Conservation (phyloP, 1,284 basidiomycete species). For the Papiliotrema flavescens region DNA sequence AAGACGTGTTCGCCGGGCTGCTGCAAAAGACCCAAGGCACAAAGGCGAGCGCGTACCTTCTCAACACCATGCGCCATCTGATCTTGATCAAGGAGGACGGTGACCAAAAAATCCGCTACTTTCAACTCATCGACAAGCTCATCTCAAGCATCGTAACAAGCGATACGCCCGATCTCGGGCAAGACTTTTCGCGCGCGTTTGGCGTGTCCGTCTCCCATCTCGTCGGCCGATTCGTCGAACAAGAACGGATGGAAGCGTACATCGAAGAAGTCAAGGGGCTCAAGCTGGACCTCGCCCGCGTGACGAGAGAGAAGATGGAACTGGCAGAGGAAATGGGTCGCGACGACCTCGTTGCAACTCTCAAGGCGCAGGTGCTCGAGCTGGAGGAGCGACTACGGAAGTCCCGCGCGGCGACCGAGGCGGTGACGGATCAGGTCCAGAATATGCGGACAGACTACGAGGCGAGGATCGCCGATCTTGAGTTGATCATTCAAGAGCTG, state of each 20-base stretch:
- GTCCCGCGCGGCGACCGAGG: conserved; percentile 72
- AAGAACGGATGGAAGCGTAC: conserved; percentile 75
- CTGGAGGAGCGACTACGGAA: conserved; percentile 75
- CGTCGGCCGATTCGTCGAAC: conserved; percentile 86
- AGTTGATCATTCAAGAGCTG: conserved; percentile 87
- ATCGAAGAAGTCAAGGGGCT: conserved; percentile 72
- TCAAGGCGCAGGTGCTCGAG: conserved; percentile 69
- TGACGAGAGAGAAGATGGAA: conserved; percentile 47
- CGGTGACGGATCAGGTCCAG: conserved; percentile 72
- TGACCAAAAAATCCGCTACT: conserved; percentile 77
- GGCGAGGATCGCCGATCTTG: conserved; percentile 80
- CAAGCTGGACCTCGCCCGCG: conserved; percentile 56
- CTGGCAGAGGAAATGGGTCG: conserved; percentile 76
- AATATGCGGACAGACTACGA: conserved; percentile 79
- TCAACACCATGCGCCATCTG: conserved; percentile 89
- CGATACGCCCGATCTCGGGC: conserved; percentile 62
- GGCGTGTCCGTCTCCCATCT: conserved; percentile 87
- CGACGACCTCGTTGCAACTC: conserved; percentile 76
- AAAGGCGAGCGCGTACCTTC: conserved; percentile 78
- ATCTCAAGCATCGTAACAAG: conserved; percentile 91
- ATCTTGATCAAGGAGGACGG: conserved; percentile 86
- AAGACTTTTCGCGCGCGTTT: conserved; percentile 77
- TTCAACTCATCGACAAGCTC: conserved; percentile 89
- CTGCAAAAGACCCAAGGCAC: conserved; percentile 69
- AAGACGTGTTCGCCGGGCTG: conserved; percentile 83